Evolutionary conservation across 192 early-diverging fungal species (phyloP), one percentile per base, ranked within the genome.

Genomic region (Lobulomyces angularis): DNA sequence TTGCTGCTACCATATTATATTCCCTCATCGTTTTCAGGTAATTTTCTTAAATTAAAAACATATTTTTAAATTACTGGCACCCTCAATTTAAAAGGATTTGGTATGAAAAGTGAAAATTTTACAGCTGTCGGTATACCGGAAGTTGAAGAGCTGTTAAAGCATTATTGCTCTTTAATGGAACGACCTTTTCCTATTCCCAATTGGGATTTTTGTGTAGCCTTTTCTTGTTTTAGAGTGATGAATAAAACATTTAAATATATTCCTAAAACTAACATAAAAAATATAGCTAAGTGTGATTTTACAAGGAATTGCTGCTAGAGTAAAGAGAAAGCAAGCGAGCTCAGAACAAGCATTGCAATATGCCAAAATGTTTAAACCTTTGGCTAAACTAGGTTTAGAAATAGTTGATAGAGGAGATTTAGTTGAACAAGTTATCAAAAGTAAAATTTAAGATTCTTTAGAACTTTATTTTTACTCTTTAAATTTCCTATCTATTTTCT

Each of bases 251-350:
- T 54, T 27, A 19, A 35, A 18, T 8, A 2, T 41, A 17, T 4
- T 0, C 24, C 2, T 11, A 18, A 29, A 2, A 8, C 9, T 41
- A 5, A 2, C 12, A 14, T 26, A 17, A 8, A 16, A 39, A 28
- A 2, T 52, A 22, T 44, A 75, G 61, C 61, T 84, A 23, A 59
- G 81, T 0, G 83, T 89, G 11, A 87, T 90, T 47, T 49, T 69
- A 37, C 88, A 91, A 55, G 92, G 92, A 27, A 82, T 96, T 37
- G 77, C 80, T n/a, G 92, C 89, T 1, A 64, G 92, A 25, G 73
- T 90, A 17, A 80, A 77, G 0, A 69, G 77, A 46, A 81, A 82
- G 43, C 92, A 96, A 61, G 88, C 89, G 6, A 82, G 79, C 42
- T 91, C 88, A 23, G 49, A 46, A 3, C 56, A 51, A 24, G 70